Evolutionary conservation across 1,139 yeast genomes (phyloP).

Genomic region (Williopsis jadinii): DNA sequence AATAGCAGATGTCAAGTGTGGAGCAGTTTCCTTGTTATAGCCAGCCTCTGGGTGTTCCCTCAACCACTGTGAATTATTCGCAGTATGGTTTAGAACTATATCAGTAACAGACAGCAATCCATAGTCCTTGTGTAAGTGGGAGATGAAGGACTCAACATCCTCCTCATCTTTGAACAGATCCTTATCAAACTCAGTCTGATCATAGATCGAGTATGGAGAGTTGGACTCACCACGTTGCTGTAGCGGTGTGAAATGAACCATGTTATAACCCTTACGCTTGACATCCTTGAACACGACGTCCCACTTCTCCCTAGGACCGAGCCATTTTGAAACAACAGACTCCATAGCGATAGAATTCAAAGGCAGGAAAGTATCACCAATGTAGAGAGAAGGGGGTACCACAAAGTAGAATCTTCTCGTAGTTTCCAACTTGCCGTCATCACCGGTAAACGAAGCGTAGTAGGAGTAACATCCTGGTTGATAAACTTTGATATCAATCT

Average conservation of each 20-base stretch:
- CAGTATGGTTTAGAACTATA: constrained; percentile 92
- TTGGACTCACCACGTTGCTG: constrained; percentile 84
- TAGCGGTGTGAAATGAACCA: constrained; percentile 93
- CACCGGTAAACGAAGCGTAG: constrained; percentile 44
- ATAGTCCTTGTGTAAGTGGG: constrained; percentile 45
- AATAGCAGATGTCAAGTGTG: constrained; percentile 78
- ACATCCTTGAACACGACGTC: constrained; percentile 53
- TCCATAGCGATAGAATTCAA: constrained; percentile 80
- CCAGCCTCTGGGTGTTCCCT: constrained; percentile 86
- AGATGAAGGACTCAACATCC: constrained; percentile 42
- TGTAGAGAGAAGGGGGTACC: constrained; percentile 69
- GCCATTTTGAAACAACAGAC: constrained; percentile 87
- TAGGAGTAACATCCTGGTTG: constrained; percentile 79
- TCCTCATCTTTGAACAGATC: constrained; percentile 42
- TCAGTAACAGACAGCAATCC: constrained; percentile 77
- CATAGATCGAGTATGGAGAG: constrained; percentile 88
- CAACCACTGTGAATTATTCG: constrained; percentile 83
- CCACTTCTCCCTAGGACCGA: constrained; percentile 69
- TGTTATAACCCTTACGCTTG: constrained; percentile 75
- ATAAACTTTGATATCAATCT: constrained; percentile 53
- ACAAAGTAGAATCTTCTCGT: constrained; percentile 66
- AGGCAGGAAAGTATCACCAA: constrained; percentile 52
- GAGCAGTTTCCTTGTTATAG: constrained; percentile 79
- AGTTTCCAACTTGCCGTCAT: constrained; percentile 29
- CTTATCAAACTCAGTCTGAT: constrained; percentile 76